Conservation (phyloP, 306 rosid species). For the Begonia masoniana region DNA sequence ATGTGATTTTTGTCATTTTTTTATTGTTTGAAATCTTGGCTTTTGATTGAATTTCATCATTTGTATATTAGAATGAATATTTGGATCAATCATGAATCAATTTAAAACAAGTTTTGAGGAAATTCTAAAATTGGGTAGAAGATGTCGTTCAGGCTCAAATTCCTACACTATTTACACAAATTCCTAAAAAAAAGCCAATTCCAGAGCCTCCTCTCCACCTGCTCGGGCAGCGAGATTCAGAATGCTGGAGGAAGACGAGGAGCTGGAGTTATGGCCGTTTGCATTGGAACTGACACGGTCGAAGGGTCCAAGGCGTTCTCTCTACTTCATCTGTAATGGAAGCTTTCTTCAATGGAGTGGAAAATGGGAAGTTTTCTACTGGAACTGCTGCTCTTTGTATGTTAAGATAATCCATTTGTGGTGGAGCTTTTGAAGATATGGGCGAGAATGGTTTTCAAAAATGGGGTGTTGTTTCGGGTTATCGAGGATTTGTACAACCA, state of each 20-base stretch:
- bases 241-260: conserved; percentile 13
- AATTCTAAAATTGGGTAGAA: too few species aligned
- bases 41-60: too few species aligned
- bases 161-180: too few species aligned
- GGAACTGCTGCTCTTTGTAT: conserved; percentile 1
- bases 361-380: too few species aligned
- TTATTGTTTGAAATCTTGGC: too few species aligned
- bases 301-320: conserved; percentile 47
- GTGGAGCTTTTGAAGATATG: conserved; percentile 33
- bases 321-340: conserved; percentile 36
- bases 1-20: too few species aligned
- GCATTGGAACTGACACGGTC: too few species aligned
- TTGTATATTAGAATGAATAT: too few species aligned
- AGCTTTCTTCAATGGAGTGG: conserved; percentile 38
- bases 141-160: too few species aligned
- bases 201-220: conserved; percentile 20
- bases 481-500: conserved; percentile 24
- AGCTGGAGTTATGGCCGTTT: too few species aligned
- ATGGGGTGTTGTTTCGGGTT: conserved; percentile 34
- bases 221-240: conserved; percentile 22
- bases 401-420: conserved; percentile 20
- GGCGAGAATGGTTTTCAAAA: conserved; percentile 60
- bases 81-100: too few species aligned
- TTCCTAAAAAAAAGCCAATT: conserved; percentile 9
- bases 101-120: too few species aligned